A percentile compares a stretch with the other conserved stretches of the same genome.
Conservation (phyloP, 2,329 filamentous ascomycete species). For the Aureobasidium sp. region DNA sequence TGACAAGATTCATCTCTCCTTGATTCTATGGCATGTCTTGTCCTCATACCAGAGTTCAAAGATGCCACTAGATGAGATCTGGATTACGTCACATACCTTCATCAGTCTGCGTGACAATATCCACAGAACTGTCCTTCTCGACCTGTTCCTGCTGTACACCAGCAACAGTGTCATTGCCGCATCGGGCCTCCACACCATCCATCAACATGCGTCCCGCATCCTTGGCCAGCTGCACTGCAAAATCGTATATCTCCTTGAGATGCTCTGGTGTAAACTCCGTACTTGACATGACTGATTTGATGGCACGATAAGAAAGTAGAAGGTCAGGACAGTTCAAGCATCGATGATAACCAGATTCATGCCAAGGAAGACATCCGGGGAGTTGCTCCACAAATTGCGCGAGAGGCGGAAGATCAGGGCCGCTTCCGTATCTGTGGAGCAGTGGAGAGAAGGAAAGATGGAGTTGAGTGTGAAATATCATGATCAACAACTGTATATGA, state of each 20-base stretch:
- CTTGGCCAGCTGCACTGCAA: constrained; percentile 62
- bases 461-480: background rate
- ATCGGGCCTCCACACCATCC: constrained; percentile 52
- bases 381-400: background rate
- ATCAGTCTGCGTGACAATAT: constrained; percentile 70
- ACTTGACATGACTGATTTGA: background rate
- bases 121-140: constrained; percentile 69
- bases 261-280: constrained; percentile 29
- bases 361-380: constrained; percentile 1
- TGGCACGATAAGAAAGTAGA: background rate
- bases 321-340: background rate
- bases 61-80: background rate
- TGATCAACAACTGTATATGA: background rate
- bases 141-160: constrained; percentile 29
- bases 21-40: background rate
- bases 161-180: constrained; percentile 30
- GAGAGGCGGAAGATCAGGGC: background rate
- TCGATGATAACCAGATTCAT: background rate
- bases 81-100: constrained; percentile 43
- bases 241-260: constrained; percentile 58
- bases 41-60: no score
- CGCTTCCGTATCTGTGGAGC: background rate
- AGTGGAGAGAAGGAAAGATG: background rate
- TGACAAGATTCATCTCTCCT: background rate
- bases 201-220: constrained; percentile 61